Conservation (phyloP, 306 rosid species). For the Vigna unguiculata region DNA sequence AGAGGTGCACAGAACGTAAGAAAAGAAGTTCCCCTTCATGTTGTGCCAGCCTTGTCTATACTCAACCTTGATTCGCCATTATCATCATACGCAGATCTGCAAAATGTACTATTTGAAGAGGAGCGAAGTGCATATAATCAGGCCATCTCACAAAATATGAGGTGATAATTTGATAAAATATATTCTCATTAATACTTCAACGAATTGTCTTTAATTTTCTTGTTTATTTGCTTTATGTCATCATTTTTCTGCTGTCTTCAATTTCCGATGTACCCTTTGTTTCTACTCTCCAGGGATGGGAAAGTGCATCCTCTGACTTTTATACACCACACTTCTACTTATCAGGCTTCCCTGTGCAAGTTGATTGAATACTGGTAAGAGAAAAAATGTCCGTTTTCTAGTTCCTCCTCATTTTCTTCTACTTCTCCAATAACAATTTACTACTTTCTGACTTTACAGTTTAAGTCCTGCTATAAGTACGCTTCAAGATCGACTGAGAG, state of each 20-base stretch:
- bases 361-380: slow-evolving; percentile 95
- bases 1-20: slow-evolving; percentile 89
- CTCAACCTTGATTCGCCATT: slow-evolving; percentile 77
- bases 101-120: slow-evolving; percentile 86
- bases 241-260: slow-evolving; percentile 37
- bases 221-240: slow-evolving; percentile 11
- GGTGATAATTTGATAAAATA: slow-evolving; percentile 56
- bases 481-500: slow-evolving; percentile 88
- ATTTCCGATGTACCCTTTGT: slow-evolving; percentile 30
- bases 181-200: slow-evolving; percentile 23
- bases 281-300: slow-evolving; percentile 74
- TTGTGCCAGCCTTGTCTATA: slow-evolving; percentile 73
- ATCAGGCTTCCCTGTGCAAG: slow-evolving; percentile 99
- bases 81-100: slow-evolving; percentile 81
- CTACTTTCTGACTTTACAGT: slow-evolving; percentile 60
- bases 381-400: slow-evolving; percentile 36
- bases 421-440: slow-evolving; percentile 17
- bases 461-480: slow-evolving; percentile 92
- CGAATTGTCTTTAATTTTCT: neutral
- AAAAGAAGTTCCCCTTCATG: slow-evolving; percentile 94
- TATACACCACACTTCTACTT: slow-evolving; percentile 94
- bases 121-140: slow-evolving; percentile 92
- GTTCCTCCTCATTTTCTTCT: slow-evolving; percentile 18
- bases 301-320: slow-evolving; percentile 91
- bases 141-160: slow-evolving; percentile 80